Base-by-base conservation (phyloP, 768 basidiomycete species). In the Phanerochaete sordida region DNA sequence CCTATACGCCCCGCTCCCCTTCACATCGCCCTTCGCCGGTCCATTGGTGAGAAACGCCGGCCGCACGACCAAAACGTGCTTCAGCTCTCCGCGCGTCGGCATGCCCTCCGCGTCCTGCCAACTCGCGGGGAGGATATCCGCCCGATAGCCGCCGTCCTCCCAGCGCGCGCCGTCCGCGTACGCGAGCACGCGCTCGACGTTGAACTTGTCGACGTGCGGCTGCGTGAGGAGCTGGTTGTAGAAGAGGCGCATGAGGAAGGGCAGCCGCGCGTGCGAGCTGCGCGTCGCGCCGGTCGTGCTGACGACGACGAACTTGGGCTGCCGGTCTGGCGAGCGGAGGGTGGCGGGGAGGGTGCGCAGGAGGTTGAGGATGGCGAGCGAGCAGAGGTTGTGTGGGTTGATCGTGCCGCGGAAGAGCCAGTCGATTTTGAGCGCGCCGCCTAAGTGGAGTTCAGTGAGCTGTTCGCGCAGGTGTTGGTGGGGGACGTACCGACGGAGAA, bases 181-280 rank as follows among this genome's bases (percentile, higher is more conserved):
- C 1, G 76, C 71, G 4, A 83, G 51, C 1, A 80, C 69, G 28
- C 81, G 74, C 70, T 91, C 89, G 28, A 74, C 69, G 6, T 81
- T 86, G 46, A 83, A 44, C 70, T 90, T 91, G 70, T 90, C 88
- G 31, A 66, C 74, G 67, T 85, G 86, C 3, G 85, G 81, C 1
- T 37, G 59, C 3, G 69, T 43, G 46, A 87, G 70, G 27, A 82
- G 49, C 62, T 73, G 76, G 3, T 66, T 60, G 68, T 87, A 88
- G 0, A 90, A 0, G 0, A 77, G 77, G 61, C 78, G 80, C 33
- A 85, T 63, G 2, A 72, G 68, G 28, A 80, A 45, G 0, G 88
- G 87, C 0, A 88, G 73, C 2, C 68, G 62, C 0, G 68, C 63
- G 61, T 80, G 80, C 3, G 83, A 78, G 12, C 69, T 51, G 3